Evolutionary conservation across 2,329 filamentous ascomycete genomes (phyloP).

Genomic region (Pseudogymnoascus sp.): DNA sequence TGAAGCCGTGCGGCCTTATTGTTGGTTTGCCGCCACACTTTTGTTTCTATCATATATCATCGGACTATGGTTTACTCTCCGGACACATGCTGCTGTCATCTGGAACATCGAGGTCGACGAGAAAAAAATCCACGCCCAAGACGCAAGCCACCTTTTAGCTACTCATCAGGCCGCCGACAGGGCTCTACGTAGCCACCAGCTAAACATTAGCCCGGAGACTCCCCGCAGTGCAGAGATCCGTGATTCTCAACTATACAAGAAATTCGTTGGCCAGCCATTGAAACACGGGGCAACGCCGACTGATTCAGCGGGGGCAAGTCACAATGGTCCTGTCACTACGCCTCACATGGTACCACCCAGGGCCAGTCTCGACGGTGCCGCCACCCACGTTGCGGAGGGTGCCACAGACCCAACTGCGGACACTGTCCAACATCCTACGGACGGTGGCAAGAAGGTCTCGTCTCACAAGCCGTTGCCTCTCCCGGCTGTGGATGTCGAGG

Average conservation of each 20-base stretch:
- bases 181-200: conserved; percentile 19
- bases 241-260: conserved; percentile 83
- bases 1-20: conserved; percentile 86
- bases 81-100: conserved; percentile 93
- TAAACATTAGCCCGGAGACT: conserved; percentile 18
- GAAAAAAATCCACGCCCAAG: conserved; percentile 47
- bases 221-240: conserved; percentile 54
- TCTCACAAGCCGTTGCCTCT: conserved; percentile 17
- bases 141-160: conserved; percentile 15
- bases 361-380: conserved; percentile 71
- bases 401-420: conserved; percentile 84
- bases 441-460: conserved; percentile 42
- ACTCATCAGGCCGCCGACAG: conserved; percentile 18
- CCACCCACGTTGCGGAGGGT: conserved; percentile 85
- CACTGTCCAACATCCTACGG: conserved; percentile 67
- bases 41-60: conserved; percentile 91
- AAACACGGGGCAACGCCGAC: conserved; percentile 47
- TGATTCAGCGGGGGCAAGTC: conserved; percentile 22
- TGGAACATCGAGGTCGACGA: conserved; percentile 83
- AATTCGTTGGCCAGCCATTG: conserved; percentile 82
- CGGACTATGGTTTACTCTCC: conserved; percentile 87
- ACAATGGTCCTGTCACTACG: conserved; percentile 40
- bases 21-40: conserved; percentile 74
- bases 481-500: conserved; percentile 3
- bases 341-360: conserved; percentile 74